Percentiles rank a stretch among this genome's conserved stretches.
Evolutionary conservation across 2,329 filamentous ascomycete species (phyloP).

Genomic region (Aspergillus fructus): DNA sequence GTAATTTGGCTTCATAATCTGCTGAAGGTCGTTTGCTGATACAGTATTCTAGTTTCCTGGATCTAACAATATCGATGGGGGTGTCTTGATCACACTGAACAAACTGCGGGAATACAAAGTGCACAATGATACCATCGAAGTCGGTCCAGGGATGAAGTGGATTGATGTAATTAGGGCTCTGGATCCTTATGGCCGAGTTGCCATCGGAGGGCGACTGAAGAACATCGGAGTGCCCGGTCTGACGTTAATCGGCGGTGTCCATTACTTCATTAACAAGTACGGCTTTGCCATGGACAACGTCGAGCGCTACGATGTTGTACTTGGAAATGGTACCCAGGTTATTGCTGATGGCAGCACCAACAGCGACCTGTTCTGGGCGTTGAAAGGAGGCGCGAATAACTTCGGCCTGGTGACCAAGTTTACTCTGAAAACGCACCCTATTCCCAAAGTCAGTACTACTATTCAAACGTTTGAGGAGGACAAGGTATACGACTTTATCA

Average conservation of each 20-base stretch:
- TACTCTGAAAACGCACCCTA: conserved; percentile 21
- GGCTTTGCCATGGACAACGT: conserved; percentile 38
- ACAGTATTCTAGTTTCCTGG: conserved; percentile 21
- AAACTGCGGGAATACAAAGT: conserved; percentile 23
- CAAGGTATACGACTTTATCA: conserved; percentile 21
- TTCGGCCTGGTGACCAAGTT: conserved; percentile 38
- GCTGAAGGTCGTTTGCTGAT: background rate
- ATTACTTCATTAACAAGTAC: conserved; percentile 32
- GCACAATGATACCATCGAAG: conserved; percentile 23
- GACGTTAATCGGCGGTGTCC: conserved; percentile 35
- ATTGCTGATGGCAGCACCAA: conserved; percentile 22
- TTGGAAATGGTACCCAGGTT: conserved; percentile 30
- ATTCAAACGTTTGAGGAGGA: conserved; percentile 32
- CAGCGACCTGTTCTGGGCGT: conserved; percentile 36
- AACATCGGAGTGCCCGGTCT: conserved; percentile 39
- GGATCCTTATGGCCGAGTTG: conserved; percentile 23
- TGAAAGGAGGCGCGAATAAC: conserved; percentile 36
- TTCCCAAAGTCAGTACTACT: conserved; percentile 32
- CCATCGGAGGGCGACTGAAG: conserved; percentile 33
- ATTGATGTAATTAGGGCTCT: conserved; percentile 30
- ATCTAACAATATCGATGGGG: conserved; percentile 32
- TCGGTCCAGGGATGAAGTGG: conserved; percentile 30
- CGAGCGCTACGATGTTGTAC: conserved; percentile 30
- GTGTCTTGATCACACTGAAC: conserved; percentile 29
- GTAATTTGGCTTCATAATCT: background rate